These are phyloP conservation scores for Gynandropsis gynandra DNA, from an alignment of 345 rosid genomes.

Conservation along the genomic window DNA sequence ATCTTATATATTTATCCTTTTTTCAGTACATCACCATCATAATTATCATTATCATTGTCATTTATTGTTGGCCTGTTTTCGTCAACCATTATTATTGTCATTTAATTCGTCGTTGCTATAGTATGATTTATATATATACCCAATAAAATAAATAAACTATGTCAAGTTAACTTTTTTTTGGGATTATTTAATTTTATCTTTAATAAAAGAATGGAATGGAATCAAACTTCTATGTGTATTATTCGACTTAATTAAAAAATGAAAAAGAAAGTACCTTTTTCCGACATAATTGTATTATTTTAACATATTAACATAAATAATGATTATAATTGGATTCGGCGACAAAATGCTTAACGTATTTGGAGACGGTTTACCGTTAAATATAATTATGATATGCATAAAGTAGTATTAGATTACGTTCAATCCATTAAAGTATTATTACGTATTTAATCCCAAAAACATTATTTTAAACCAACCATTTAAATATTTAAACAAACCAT, in stretches of 20 bases:
- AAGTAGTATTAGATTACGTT: constrained; percentile 1
- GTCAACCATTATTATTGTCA: constrained; percentile 10
- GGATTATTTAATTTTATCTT: too few relatives aligned
- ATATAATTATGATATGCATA: background rate
- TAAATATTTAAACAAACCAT: background rate
- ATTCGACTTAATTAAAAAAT: too few relatives aligned
- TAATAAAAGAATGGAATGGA: too few relatives aligned
- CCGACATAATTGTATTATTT: too few relatives aligned
- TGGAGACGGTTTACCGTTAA: background rate
- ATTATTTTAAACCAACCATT: constrained; percentile 8
- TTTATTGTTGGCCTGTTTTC: too few relatives aligned
- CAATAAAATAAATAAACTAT: too few relatives aligned
- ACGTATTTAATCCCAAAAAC: constrained; percentile 15
- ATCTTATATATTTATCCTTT: constrained; percentile 14
- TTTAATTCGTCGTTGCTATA: constrained; percentile 1
- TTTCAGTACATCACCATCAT: constrained; percentile 18
- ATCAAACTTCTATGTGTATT: too few relatives aligned
- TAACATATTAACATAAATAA: background rate
- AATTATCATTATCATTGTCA: constrained; percentile 20
- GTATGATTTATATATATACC: constrained; percentile 8
- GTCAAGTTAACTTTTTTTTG: too few relatives aligned
- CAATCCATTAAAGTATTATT: constrained; percentile 10
- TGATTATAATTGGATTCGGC: background rate
- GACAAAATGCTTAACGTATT: background rate
- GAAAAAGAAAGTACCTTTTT: too few relatives aligned